Conservation (phyloP, 768 basidiomycete genomes). For the Panaeolus cyanescens region DNA sequence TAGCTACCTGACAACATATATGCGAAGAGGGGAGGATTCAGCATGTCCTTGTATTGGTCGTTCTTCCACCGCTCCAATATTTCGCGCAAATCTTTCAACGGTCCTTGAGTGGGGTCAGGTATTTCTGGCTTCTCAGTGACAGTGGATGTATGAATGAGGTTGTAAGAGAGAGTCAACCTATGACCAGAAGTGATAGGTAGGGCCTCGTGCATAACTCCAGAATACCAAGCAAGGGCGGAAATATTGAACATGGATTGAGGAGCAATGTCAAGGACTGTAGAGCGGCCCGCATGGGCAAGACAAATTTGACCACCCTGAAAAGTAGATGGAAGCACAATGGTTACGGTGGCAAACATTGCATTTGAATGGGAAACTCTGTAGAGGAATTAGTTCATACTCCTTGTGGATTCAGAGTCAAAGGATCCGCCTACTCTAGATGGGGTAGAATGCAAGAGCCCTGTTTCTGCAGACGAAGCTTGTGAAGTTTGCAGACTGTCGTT, state of each 20-base stretch:
- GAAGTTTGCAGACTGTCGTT: conserved; percentile 37
- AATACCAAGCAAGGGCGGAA: conserved; percentile 50
- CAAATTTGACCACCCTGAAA: conserved; percentile 48
- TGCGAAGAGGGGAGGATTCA: conserved; percentile 19
- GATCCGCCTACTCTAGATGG: conserved; percentile 46
- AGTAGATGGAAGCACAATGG: conserved; percentile 46
- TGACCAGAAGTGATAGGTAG: conserved; percentile 50
- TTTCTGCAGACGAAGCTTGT: conserved; percentile 51
- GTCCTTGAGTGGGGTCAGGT: conserved; percentile 20
- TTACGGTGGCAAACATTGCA: conserved; percentile 54
- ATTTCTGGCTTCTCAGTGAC: conserved; percentile 27
- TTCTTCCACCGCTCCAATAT: conserved; percentile 40
- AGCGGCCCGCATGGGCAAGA: conserved; percentile 36
- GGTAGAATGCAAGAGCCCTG: conserved; percentile 47
- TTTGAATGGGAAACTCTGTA: conserved; percentile 44
- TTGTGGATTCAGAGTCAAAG: background rate
- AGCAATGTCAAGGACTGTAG: conserved; percentile 37
- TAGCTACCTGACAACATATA: conserved; percentile 31
- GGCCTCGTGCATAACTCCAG: conserved; percentile 52
- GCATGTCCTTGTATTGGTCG: conserved; percentile 17
- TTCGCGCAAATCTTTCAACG: conserved; percentile 23
- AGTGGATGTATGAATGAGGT: conserved; percentile 42
- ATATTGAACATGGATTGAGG: conserved; percentile 29
- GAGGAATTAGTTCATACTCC: background rate
- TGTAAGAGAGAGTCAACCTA: conserved; percentile 51